Evolutionary conservation across 495 filamentous ascomycete genomes (phyloP).

Genomic region (Thozetella sp.): DNA sequence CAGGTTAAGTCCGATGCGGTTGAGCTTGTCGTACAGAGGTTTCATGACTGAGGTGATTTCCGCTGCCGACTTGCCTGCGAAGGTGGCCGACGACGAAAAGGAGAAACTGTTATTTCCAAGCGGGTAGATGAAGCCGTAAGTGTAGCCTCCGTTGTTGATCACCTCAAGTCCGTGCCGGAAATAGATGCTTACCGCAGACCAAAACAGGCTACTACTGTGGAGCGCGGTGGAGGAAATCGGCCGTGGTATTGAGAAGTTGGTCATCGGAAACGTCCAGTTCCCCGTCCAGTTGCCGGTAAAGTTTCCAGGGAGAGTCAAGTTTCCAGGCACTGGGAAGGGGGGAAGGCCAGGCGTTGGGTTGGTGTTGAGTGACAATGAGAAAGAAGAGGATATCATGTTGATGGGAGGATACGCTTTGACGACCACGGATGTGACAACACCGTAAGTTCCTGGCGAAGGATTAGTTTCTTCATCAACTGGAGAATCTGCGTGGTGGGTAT

Average conservation of each 20-base stretch:
- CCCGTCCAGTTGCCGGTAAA: slow-evolving; percentile 3
- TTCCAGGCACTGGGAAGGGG: slow-evolving; percentile 35
- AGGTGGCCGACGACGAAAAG: slow-evolving; percentile 29
- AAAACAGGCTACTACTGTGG: slow-evolving; percentile 48
- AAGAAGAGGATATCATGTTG: slow-evolving; percentile 17
- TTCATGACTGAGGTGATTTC: slow-evolving; percentile 37
- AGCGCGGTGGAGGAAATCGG: slow-evolving; percentile 19
- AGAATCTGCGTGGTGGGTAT: background rate
- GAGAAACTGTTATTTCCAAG: slow-evolving; percentile 27
- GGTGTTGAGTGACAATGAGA: slow-evolving; percentile 12
- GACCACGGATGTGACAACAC: slow-evolving; percentile 52
- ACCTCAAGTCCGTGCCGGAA: slow-evolving; percentile 36
- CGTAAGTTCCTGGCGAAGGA: slow-evolving; percentile 41
- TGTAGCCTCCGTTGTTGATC: slow-evolving; percentile 39
- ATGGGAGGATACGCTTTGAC: slow-evolving; percentile 39
- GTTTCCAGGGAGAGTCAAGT: slow-evolving; percentile 17
- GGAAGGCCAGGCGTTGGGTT: slow-evolving; percentile 21
- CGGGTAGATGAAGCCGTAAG: slow-evolving; percentile 43
- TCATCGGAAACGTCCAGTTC: slow-evolving; percentile 16
- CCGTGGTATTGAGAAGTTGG: slow-evolving; percentile 20
- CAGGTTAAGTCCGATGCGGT: slow-evolving; percentile 25
- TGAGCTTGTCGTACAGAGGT: slow-evolving; percentile 43
- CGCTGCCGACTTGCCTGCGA: slow-evolving; percentile 26
- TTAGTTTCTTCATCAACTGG: background rate
- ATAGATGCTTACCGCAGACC: slow-evolving; percentile 41